Evolutionary conservation across 495 filamentous ascomycete species (phyloP).

Genomic region (Lentithecium fluviatile): DNA sequence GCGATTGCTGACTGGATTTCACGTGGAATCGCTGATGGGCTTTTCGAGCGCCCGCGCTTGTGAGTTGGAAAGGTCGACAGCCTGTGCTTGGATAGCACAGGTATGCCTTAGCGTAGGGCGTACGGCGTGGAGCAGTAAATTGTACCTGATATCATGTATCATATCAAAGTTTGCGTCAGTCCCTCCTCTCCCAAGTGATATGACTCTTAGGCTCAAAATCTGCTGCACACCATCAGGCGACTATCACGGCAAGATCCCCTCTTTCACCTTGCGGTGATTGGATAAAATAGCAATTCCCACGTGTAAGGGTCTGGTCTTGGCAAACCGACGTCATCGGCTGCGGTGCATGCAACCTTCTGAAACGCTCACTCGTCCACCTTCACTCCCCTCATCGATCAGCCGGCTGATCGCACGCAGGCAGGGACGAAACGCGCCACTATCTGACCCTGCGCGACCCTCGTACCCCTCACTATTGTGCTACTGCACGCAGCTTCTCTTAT

Average conservation of each 20-base stretch:
- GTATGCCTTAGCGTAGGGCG: too few relatives aligned
- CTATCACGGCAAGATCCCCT: too few relatives aligned
- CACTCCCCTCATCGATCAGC: constrained; percentile 2
- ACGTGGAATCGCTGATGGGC: constrained; percentile 49
- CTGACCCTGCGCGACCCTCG: not conserved
- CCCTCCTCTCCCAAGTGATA: too few relatives aligned
- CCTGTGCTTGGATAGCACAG: too few relatives aligned
- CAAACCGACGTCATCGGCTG: not conserved
- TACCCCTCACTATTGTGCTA: not conserved
- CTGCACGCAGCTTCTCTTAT: not conserved
- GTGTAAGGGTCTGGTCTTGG: too few relatives aligned
- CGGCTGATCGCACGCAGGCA: not conserved
- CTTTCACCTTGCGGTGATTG: too few relatives aligned
- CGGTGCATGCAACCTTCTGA: not conserved
- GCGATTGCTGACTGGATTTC: constrained; percentile 69
- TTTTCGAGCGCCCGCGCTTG: constrained; percentile 20
- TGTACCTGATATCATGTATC: not conserved
- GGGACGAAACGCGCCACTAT: not conserved
- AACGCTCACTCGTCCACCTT: not conserved
- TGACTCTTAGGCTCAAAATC: too few relatives aligned
- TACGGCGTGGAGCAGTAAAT: too few relatives aligned
- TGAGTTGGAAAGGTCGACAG: not conserved
- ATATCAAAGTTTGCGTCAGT: not conserved
- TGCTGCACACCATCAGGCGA: too few relatives aligned
- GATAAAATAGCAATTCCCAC: too few relatives aligned